phyloP scores from a whole-genome alignment of 306 rosid genomes.

The Citrullus colocynthis region DNA sequence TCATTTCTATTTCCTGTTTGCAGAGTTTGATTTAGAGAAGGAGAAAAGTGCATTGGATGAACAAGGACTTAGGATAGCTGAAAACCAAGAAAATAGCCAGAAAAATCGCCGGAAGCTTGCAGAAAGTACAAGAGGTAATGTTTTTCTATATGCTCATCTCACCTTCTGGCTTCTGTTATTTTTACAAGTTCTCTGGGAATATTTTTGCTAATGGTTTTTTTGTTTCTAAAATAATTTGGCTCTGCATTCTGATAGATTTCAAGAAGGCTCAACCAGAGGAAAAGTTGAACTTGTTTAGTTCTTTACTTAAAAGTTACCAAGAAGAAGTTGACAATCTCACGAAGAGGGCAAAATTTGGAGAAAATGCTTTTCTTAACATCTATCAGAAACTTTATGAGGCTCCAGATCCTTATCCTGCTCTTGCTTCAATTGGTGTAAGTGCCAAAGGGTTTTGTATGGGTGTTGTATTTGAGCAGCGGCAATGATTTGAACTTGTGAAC shows the following conservation, averaged over 20 bases:
- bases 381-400: slow-evolving; percentile 95
- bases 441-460: slow-evolving; percentile 11
- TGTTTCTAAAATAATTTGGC: background rate
- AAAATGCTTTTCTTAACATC: slow-evolving; percentile 93
- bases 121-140: slow-evolving; percentile 78
- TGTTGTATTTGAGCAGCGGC: background rate
- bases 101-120: slow-evolving; percentile 95
- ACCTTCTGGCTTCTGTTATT: background rate
- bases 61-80: slow-evolving; percentile 89
- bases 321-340: slow-evolving; percentile 97
- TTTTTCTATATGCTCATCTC: background rate
- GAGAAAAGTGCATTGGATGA: slow-evolving; percentile 79
- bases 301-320: slow-evolving; percentile 81
- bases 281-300: slow-evolving; percentile 53
- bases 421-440: slow-evolving; percentile 84
- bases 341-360: slow-evolving; percentile 91
- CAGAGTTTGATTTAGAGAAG: slow-evolving; percentile 93
- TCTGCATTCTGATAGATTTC: slow-evolving; percentile 43
- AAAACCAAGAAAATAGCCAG: slow-evolving; percentile 97
- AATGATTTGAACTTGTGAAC: background rate
- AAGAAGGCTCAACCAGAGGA: slow-evolving; percentile 80
- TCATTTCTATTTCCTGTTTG: background rate
- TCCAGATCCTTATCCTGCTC: slow-evolving; percentile 93
- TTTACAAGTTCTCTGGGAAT: background rate
- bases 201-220: background rate